Evolutionary conservation across 371 early-diverging fungal genomes (phyloP).

Genomic region (Apophysomyces variabilis): DNA sequence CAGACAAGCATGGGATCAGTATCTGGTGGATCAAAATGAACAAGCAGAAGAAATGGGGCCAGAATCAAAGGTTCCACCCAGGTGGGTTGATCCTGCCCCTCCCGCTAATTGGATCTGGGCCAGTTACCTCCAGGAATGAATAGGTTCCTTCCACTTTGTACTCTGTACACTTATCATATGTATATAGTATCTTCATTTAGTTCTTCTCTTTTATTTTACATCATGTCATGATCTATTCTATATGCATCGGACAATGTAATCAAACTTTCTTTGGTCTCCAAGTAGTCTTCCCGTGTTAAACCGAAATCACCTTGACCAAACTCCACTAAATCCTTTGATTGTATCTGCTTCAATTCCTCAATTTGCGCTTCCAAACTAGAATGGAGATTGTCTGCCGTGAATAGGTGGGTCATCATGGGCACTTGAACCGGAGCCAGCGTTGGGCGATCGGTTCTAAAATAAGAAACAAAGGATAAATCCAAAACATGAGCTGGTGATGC

Average conservation of each 20-base stretch:
- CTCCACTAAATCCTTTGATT: constrained; percentile 48
- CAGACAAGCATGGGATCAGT: constrained; percentile 48
- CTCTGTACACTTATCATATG: neutral
- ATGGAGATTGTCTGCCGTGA: constrained; percentile 30
- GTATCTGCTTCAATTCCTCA: constrained; percentile 32
- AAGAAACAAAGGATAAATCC: neutral
- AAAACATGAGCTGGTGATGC: neutral
- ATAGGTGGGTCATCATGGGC: constrained; percentile 48
- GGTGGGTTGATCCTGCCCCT: constrained; percentile 42
- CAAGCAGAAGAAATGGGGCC: neutral
- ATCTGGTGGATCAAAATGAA: constrained; percentile 13
- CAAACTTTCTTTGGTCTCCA: constrained; percentile 53
- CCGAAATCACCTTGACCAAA: constrained; percentile 51
- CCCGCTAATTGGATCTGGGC: constrained; percentile 54
- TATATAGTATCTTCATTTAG: neutral
- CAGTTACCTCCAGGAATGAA: constrained; percentile 8
- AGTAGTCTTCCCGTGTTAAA: constrained; percentile 47
- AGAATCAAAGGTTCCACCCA: constrained; percentile 41
- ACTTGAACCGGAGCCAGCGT: constrained; percentile 17
- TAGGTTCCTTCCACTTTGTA: too few species aligned
- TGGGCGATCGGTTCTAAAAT: neutral
- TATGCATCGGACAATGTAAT: constrained; percentile 54
- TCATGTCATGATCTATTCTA: constrained; percentile 28
- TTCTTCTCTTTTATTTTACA: constrained; percentile 13
- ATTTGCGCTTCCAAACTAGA: constrained; percentile 41